Base-by-base conservation (phyloP, 2,329 filamentous ascomycete species). In the Gremmenia infestans region DNA sequence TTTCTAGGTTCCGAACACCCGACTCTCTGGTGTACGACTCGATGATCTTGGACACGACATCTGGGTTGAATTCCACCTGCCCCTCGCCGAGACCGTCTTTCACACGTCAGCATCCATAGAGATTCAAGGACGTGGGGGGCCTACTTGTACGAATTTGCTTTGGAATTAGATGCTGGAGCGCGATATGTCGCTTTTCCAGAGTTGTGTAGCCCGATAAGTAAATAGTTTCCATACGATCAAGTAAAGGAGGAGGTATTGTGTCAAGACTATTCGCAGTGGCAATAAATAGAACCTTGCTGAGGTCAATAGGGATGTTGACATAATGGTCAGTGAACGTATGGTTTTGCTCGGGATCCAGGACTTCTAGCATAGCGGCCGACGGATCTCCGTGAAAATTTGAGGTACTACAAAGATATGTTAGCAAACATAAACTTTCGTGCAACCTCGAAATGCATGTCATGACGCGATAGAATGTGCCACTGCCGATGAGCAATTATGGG, bases 141-240 rank as follows among this genome's bases (percentile, higher is more conserved):
- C 59, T 61, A 68, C 67, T 99, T 53, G 89, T 88, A 50, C 85
- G 86, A 66, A 97, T 87, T 72, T 99, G 94, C 76, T 97, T 99
- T 12, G 94, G 94, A 19, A 99, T 86, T n/a, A 99, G 79, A 72
- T 99, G 94, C 65, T 88, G 87, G 65, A 86, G 85, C 15, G 94
- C 93, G 69, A 99, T 99, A 71, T 97, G 91, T 55, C 91, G 84
- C 77, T 99, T 99, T 77, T 99, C 94, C 17, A 97, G 81, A 5
- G 92, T 97, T 0, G 94, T 99, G 76, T 99, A 99, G 63, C 94
- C 94, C 1, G 91, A 90, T 22, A 99, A 82, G 62, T 89, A 83
- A 53, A 99, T 96, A 6, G 87, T 96, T 74, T 99, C 94, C 93
- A 99, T 97, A 57, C 94, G 88, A 73, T 99, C 94, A 12, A 99